Conservation (phyloP, 2,329 filamentous ascomycete genomes). For the Aureobasidium uvarum region DNA sequence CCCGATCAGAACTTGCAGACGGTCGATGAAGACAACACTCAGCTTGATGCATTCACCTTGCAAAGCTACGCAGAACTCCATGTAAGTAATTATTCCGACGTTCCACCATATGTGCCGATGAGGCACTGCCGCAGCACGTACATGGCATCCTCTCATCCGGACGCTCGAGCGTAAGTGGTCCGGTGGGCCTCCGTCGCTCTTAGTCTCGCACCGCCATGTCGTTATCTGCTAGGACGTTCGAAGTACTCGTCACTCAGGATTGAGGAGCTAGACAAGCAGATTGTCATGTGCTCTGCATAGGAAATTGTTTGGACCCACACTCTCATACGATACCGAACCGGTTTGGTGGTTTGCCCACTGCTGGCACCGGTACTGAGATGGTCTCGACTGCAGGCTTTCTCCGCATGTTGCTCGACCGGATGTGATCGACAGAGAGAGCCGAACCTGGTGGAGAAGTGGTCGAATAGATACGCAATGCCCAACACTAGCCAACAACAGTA, state of each 20-base stretch:
- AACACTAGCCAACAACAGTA: background rate
- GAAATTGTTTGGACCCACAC: background rate
- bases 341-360: background rate
- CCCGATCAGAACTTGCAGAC: slow-evolving; percentile 65
- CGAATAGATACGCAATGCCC: background rate
- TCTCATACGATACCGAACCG: background rate
- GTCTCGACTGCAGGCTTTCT: slow-evolving; percentile 2
- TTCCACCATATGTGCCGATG: background rate
- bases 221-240: background rate
- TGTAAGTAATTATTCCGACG: slow-evolving; percentile 57
- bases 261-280: background rate
- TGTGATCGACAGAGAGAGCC: background rate
- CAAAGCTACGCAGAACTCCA: slow-evolving; percentile 74
- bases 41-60: slow-evolving; percentile 64
- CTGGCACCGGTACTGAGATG: background rate
- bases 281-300: background rate
- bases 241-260: background rate
- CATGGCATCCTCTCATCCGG: background rate
- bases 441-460: background rate
- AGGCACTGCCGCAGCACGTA: background rate
- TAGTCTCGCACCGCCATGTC: background rate
- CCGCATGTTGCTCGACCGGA: background rate
- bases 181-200: background rate
- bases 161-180: background rate
- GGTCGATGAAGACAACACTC: slow-evolving; percentile 67